Evolutionary conservation across 2,329 filamentous ascomycete genomes (phyloP).

Genomic region (Macrophomina phaseolina): DNA sequence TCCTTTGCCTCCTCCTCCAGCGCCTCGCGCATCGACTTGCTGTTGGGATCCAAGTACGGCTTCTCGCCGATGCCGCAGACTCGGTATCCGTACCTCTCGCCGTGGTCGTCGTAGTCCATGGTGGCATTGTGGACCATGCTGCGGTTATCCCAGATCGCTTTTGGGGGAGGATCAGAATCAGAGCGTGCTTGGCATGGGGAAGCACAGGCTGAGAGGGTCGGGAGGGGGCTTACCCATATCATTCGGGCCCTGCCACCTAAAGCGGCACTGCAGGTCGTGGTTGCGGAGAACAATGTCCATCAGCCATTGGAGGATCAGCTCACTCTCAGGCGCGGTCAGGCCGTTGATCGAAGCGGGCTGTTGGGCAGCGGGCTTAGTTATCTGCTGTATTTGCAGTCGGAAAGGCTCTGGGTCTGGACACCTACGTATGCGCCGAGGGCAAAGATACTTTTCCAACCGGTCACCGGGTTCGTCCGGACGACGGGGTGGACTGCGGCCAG

Average conservation of each 20-base stretch:
- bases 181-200: too few relatives aligned
- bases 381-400: neutral
- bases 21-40: conserved; percentile 18
- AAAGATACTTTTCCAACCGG: conserved; percentile 64
- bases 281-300: conserved; percentile 59
- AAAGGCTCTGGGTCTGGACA: conserved; percentile 23
- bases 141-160: conserved; percentile 15
- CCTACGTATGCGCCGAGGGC: conserved; percentile 43
- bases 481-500: conserved; percentile 61
- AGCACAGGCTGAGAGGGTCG: too few relatives aligned
- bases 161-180: neutral
- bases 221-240: conserved; percentile 1
- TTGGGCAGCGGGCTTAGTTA: neutral
- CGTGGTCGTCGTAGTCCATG: conserved; percentile 11
- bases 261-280: conserved; percentile 63
- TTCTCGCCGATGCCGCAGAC: conserved; percentile 15
- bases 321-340: conserved; percentile 5
- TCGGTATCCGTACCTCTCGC: conserved; percentile 5
- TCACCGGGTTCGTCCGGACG: conserved; percentile 67
- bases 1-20: conserved; percentile 3
- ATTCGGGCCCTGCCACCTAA: conserved; percentile 48
- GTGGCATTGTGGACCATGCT: conserved; percentile 19
- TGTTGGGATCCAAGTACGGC: conserved; percentile 25
- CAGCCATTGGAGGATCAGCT: conserved; percentile 54
- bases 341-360: conserved; percentile 16